phyloP scores from a whole-genome alignment of 345 rosid species.

The Carallia pectinifolia region DNA sequence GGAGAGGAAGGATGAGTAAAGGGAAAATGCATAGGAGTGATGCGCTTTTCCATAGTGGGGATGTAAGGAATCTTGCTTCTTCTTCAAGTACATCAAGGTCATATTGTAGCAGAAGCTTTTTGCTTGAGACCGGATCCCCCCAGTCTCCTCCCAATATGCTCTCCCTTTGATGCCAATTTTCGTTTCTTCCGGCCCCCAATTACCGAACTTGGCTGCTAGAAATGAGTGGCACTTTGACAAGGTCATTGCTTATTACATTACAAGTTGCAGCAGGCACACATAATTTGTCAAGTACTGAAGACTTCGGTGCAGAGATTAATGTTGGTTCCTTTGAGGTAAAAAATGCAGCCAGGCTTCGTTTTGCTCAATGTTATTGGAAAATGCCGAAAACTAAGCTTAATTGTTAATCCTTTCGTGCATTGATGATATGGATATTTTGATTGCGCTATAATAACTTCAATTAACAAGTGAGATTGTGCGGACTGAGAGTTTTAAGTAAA shows the following conservation, averaged over 20 bases:
- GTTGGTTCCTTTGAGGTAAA: conserved; percentile 1
- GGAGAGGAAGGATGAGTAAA: conserved; percentile 53
- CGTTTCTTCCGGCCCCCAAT: conserved; percentile 4
- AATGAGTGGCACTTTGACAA: neutral
- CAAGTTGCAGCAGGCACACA: neutral
- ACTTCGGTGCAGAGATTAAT: conserved; percentile 3
- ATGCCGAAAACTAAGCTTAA: neutral
- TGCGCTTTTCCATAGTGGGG: conserved; percentile 50
- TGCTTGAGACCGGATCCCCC: conserved; percentile 82
- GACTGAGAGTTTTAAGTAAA: too few relatives aligned
- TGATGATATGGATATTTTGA: neutral
- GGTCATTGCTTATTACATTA: conserved; percentile 5
- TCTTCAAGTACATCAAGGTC: conserved; percentile 93
- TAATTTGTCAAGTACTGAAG: neutral
- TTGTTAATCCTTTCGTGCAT: neutral
- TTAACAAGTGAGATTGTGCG: too few relatives aligned
- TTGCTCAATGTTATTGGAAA: neutral
- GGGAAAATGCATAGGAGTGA: conserved; percentile 57
- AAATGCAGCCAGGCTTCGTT: neutral
- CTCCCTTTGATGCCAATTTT: conserved; percentile 35
- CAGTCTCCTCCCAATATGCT: conserved; percentile 60
- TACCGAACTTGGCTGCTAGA: conserved; percentile 1
- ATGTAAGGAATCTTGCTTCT: conserved; percentile 70
- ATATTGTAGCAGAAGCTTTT: conserved; percentile 79
- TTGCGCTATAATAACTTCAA: neutral